Evolutionary conservation across 202 grass and related monocot genomes (phyloP), one percentile per base, ranked within the genome.

Genomic region (Brachypodium distachyon): DNA sequence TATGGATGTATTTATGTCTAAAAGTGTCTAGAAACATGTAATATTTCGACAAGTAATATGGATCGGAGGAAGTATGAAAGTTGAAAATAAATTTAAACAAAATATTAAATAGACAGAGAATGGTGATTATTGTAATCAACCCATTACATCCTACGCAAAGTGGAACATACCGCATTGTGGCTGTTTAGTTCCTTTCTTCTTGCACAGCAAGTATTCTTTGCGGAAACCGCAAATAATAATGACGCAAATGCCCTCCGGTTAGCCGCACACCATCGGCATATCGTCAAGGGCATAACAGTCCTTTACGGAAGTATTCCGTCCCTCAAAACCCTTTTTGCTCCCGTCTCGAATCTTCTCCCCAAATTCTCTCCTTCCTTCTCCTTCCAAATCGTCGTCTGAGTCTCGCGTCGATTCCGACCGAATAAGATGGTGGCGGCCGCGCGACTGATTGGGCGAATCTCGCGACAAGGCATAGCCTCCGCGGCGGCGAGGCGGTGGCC

Each of bases 321-420:
- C 6, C 9, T 22, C 44, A 64, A 69, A 83, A 77, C 63, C 81
- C 72, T 83, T 77, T 77, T 25, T 33, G 68, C 68, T 58, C 40
- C 40, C 19, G 39, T 0, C 26, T 5, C 43, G 16, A 18, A 67
- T 2, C 12, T 7, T 7, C 21, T 19, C 31, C 47, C 0, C 5
- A 28, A 2, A 14, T 39, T 29, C 52, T 28, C 9, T 17, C 21
- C n/a, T 31, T 36, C 40, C 31, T 9, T 48, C 9, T 22, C 0
- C 16, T 9, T 6, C 10, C n/a, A n/a, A n/a, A n/a, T n/a, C n/a
- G n/a, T n/a, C n/a, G n/a, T n/a, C n/a, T n/a, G n/a, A n/a, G n/a
- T 7, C 59, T 33, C 59, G 44, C 22, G 40, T 44, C 81, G 48
- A 39, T 48, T 49, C 43, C 32, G 32, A 7, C 81, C 63, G 52